Evolutionary conservation across 352 stramenopile species (phyloP), one percentile per base, ranked within the genome.

Genomic region (Phytophthora macrochlamydospora): DNA sequence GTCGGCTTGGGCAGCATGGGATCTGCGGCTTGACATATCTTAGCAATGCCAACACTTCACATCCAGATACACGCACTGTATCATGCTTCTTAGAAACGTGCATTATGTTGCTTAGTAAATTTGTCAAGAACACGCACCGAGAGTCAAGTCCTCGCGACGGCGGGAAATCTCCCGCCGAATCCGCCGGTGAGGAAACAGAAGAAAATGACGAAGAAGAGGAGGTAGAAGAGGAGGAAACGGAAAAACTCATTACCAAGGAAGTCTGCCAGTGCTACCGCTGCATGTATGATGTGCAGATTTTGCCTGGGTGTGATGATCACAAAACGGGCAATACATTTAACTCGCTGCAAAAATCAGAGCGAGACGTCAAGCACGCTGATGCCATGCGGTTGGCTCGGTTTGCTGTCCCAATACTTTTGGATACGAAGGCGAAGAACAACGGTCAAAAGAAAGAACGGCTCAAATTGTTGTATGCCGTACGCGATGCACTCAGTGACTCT

Each of bases 371-470:
- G 37, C 50, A 74, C 30, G 42, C 71, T 5, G 74, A 75, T 8
- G 68, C 73, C 7, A 53, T 80, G 7, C 62, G 62, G 0, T 53
- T 93, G 18, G 67, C 77, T 32, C 76, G 71, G 13, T 91, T 92
- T 32, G 73, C 79, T 24, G 71, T 93, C 7, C 83, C 83, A 6
- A 78, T 91, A 35, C 67, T 93, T 48, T 67, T 93, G 7, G 56
- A 76, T 3, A 75, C 69, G 7, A 72, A 76, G 4, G 76, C 79
- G 3, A 90, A 85, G 69, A 92, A 70, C 44, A 93, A 90, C 40
- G 60, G 76, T 0, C 83, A 92, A 52, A 93, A 93, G 69, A 89
- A 88, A 62, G 85, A 93, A 46, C 81, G 87, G 35, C 67, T 89
- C 32, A 89, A 89, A 50, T 50, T 93, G 7, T 71, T 93, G 0